phyloP scores from a whole-genome alignment of 2,329 filamentous ascomycete species.

The Clarireedia monteithiana region DNA sequence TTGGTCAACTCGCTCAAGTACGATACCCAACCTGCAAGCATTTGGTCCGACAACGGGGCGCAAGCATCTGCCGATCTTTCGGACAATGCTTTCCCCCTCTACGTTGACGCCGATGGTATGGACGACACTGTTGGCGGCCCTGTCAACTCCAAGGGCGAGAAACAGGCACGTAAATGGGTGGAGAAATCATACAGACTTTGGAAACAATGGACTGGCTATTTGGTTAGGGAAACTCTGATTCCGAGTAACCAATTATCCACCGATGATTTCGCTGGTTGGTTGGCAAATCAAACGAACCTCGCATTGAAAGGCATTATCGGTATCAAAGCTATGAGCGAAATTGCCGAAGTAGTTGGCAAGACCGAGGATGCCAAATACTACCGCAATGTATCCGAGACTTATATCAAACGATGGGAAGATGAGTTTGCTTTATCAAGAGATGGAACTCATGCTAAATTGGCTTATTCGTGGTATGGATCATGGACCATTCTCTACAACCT shows the following conservation, averaged over 20 bases:
- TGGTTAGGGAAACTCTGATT: constrained; percentile 55
- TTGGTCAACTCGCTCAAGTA: constrained; percentile 68
- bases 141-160: constrained; percentile 37
- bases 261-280: constrained; percentile 63
- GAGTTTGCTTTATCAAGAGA: constrained; percentile 55
- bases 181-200: constrained; percentile 53
- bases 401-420: constrained; percentile 59
- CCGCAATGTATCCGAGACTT: constrained; percentile 51
- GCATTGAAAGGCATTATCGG: constrained; percentile 74
- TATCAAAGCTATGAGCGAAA: constrained; percentile 67
- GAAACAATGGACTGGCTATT: constrained; percentile 63
- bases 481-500: constrained; percentile 70
- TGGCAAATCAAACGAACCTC: constrained; percentile 61
- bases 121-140: constrained; percentile 55
- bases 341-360: constrained; percentile 50
- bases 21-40: constrained; percentile 47
- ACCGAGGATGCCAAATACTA: constrained; percentile 50
- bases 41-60: constrained; percentile 42
- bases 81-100: constrained; percentile 24
- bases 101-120: constrained; percentile 44
- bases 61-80: constrained; percentile 18
- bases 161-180: constrained; percentile 55
- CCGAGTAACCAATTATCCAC: constrained; percentile 62
- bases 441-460: constrained; percentile 58
- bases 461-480: constrained; percentile 66